A percentile compares a stretch with the other conserved stretches of the same genome.
Conservation (phyloP, 179 eudicot species). For the Beta lomatogona region DNA sequence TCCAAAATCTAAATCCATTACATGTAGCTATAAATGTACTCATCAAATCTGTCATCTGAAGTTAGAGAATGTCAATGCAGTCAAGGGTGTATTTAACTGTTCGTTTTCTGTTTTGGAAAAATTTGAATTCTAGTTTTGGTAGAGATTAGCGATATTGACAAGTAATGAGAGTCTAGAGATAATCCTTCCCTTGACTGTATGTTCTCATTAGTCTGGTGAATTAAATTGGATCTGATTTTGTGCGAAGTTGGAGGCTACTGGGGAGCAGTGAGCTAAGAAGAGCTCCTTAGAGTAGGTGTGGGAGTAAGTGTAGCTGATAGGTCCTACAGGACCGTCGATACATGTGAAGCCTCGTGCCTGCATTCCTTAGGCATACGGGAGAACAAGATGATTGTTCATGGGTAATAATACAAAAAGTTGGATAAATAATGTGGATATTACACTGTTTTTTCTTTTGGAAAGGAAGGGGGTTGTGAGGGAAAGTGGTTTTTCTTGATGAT, state of each 20-base stretch:
- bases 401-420: not conserved
- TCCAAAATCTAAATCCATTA: not conserved
- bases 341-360: not conserved
- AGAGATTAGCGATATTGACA: not conserved
- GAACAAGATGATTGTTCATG: not conserved
- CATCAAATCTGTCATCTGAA: not conserved
- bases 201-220: not conserved
- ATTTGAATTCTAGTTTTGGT: not conserved
- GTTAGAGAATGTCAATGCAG: not conserved
- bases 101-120: not conserved
- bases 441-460: not conserved
- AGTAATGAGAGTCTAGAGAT: not conserved
- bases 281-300: not conserved
- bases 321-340: not conserved
- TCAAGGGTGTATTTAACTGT: not conserved
- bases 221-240: not conserved
- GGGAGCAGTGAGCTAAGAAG: constrained; percentile 1
- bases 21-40: not conserved
- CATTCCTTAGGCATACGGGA: not conserved
- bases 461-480: not conserved
- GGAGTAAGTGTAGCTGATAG: not conserved
- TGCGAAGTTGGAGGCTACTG: not conserved
- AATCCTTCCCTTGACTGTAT: not conserved
- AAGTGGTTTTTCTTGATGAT: not conserved
- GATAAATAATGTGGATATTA: not conserved